These are phyloP conservation scores for Pulveroboletus sp. DNA, from an alignment of 768 basidiomycete species.

Conservation along the genomic window DNA sequence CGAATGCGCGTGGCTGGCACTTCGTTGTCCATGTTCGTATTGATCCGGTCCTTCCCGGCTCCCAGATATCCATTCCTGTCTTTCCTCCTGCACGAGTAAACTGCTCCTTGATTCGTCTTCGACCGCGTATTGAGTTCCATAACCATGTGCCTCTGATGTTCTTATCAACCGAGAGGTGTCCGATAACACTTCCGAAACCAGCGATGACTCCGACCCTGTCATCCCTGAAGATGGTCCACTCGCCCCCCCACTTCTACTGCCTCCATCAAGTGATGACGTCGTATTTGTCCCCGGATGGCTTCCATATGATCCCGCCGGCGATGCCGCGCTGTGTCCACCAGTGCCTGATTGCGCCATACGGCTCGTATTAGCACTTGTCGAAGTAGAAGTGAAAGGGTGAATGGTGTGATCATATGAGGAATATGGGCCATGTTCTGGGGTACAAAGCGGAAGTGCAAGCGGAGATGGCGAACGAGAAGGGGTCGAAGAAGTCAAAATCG, in stretches of 20 bases:
- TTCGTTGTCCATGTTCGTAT: background rate
- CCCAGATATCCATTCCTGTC: background rate
- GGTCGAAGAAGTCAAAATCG: background rate
- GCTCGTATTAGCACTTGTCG: conserved; percentile 10
- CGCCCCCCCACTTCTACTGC: conserved; percentile 5
- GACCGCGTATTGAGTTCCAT: background rate
- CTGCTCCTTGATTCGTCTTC: background rate
- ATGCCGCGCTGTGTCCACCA: conserved; percentile 13
- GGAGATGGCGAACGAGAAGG: background rate
- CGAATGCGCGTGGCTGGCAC: conserved; percentile 16
- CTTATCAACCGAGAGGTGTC: background rate
- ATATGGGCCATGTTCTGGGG: background rate
- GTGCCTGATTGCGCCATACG: conserved; percentile 9
- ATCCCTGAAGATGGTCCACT: conserved; percentile 15
- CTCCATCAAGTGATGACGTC: conserved; percentile 18
- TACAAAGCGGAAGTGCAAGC: background rate
- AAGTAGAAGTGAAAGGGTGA: background rate
- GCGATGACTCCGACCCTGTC: conserved; percentile 11
- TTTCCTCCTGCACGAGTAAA: conserved; percentile 1
- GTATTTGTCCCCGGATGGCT: conserved; percentile 19
- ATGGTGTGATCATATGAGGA: background rate
- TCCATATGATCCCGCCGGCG: conserved; percentile 22
- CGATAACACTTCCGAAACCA: background rate
- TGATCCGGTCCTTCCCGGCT: background rate
- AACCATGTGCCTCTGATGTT: background rate